phyloP scores from a whole-genome alignment of 179 eudicot genomes.

The Camellia oleifera region DNA sequence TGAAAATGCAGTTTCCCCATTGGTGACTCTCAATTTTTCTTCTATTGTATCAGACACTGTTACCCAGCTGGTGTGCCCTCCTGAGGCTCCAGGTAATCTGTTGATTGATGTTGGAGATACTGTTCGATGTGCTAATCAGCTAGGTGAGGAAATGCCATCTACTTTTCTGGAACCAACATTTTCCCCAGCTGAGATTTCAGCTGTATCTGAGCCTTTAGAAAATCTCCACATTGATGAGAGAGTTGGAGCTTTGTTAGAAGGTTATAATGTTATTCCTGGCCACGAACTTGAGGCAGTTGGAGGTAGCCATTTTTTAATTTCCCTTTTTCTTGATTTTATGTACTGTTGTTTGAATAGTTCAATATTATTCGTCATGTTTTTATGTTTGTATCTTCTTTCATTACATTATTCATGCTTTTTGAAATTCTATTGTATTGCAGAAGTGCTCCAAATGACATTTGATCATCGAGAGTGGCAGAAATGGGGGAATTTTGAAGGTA shows the following conservation, averaged over 20 bases:
- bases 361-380: neutral
- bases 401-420: neutral
- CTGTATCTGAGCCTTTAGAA: conserved; percentile 22
- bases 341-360: neutral
- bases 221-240: conserved; percentile 73
- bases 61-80: conserved; percentile 72
- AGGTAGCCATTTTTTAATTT: conserved; percentile 38
- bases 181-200: conserved; percentile 28
- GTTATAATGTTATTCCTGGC: conserved; percentile 61
- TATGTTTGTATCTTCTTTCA: neutral
- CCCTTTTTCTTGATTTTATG: neutral
- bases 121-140: conserved; percentile 27
- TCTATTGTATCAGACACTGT: conserved; percentile 60
- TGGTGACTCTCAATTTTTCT: conserved; percentile 54
- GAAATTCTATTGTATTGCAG: conserved; percentile 41
- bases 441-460: conserved; percentile 58
- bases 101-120: conserved; percentile 58
- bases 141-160: conserved; percentile 29
- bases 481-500: conserved; percentile 70
- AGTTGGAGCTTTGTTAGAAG: conserved; percentile 69
- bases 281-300: conserved; percentile 73
- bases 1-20: conserved; percentile 94
- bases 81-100: conserved; percentile 84
- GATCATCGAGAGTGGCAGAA: conserved; percentile 57
- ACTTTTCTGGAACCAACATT: conserved; percentile 22